Evolutionary conservation across 2,329 filamentous ascomycete genomes (phyloP).

Genomic region (Myrmaecium sp.): DNA sequence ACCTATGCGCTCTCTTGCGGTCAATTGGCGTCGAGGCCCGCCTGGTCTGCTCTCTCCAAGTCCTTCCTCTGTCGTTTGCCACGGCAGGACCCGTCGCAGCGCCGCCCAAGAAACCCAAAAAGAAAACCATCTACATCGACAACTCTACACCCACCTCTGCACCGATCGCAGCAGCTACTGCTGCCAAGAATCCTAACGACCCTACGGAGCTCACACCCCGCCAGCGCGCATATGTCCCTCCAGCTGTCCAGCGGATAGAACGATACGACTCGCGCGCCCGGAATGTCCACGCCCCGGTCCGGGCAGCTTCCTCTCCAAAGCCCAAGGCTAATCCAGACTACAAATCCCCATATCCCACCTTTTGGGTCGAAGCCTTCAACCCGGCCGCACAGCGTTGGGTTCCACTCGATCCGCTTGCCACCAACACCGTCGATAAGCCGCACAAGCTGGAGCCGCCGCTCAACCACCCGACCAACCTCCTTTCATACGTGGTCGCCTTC

Average conservation of each 20-base stretch:
- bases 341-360: constrained; percentile 57
- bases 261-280: no score
- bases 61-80: constrained; percentile 55
- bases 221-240: no score
- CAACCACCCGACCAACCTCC: constrained; percentile 55
- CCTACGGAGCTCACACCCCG: no score
- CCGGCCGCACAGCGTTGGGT: constrained; percentile 82
- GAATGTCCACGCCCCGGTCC: no score
- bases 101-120: constrained; percentile 9
- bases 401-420: constrained; percentile 70
- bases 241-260: no score
- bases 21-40: constrained; percentile 66
- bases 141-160: neutral
- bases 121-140: constrained; percentile 9
- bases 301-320: no score
- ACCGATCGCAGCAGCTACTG: no score
- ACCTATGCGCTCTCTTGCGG: constrained; percentile 78
- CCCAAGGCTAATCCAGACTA: no score
- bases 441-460: constrained; percentile 67
- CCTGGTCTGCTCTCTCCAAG: constrained; percentile 80
- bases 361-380: constrained; percentile 90
- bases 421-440: constrained; percentile 59
- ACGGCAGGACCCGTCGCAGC: constrained; percentile 18
- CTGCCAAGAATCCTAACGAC: no score
- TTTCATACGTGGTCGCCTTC: constrained; percentile 76